Evolutionary conservation across 2,329 filamentous ascomycete species (phyloP).

Genomic region (Ceratocystiopsis sp.): DNA sequence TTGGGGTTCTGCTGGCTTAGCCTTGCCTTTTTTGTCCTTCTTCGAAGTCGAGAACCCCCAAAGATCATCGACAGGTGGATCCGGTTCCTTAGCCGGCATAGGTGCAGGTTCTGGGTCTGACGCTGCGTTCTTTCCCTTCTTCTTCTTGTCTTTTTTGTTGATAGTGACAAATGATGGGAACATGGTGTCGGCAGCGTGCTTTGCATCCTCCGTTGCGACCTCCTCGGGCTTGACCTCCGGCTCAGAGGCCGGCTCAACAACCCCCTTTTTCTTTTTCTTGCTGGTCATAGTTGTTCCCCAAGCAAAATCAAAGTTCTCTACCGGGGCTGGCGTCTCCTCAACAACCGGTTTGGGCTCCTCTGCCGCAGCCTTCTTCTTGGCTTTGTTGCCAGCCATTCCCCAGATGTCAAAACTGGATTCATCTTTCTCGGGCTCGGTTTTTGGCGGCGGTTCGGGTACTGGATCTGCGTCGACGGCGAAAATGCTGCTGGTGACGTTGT

Average conservation of each 20-base stretch:
- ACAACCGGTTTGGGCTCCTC: constrained; percentile 1
- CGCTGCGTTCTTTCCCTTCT: constrained; percentile 12
- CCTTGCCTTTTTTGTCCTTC: constrained; percentile 12
- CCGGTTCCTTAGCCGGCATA: constrained; percentile 4
- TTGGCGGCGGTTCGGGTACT: constrained; percentile 4
- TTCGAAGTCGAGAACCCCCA: constrained; percentile 4
- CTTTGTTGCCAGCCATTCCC: constrained; percentile 24
- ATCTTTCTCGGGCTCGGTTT: constrained; percentile 6
- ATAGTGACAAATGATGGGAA: constrained; percentile 13
- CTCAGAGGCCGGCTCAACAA: constrained; percentile 1
- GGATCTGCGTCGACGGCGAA: constrained; percentile 3
- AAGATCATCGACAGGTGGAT: constrained; percentile 3
- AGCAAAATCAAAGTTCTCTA: constrained; percentile 13
- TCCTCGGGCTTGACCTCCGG: not conserved
- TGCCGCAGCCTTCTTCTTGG: constrained; percentile 20
- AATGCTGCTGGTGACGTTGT: constrained; percentile 8
- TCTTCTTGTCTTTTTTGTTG: constrained; percentile 11
- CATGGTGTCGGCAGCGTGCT: constrained; percentile 7
- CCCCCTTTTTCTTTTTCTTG: constrained; percentile 14
- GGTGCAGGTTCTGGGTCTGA: not conserved
- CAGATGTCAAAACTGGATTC: constrained; percentile 23
- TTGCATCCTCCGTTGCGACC: constrained; percentile 2
- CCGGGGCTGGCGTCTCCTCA: constrained; percentile 4
- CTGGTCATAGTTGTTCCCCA: constrained; percentile 13
- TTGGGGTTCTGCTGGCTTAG: constrained; percentile 8